A percentile compares a stretch with the other conserved stretches of the same genome.
These are phyloP conservation scores for Trichoderma sp. DNA, from an alignment of 2,329 filamentous ascomycete species.

Conservation along the genomic window DNA sequence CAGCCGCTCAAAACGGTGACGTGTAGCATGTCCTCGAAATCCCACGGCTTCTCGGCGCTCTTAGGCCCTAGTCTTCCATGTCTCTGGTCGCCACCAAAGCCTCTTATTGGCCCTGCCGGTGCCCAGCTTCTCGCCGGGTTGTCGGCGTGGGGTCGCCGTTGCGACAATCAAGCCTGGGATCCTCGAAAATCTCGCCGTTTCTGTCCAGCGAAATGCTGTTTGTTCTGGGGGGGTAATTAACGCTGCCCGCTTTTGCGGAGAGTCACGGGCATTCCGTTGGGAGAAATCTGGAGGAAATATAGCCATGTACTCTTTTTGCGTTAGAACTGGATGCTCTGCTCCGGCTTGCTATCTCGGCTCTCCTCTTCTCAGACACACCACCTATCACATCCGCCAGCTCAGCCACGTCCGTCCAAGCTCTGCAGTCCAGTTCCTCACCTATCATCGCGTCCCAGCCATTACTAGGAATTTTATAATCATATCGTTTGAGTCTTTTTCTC, in stretches of 20 bases:
- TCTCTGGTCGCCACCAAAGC: background rate
- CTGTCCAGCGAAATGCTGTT: background rate
- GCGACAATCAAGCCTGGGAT: background rate
- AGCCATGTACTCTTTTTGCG: background rate
- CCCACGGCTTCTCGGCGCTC: background rate
- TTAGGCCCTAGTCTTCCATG: background rate
- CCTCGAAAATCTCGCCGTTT: constrained; percentile 10
- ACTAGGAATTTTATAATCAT: background rate
- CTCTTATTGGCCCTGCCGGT: background rate
- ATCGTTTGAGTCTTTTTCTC: background rate
- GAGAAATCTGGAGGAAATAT: background rate
- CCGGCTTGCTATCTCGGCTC: background rate
- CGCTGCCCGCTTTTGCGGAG: constrained; percentile 6
- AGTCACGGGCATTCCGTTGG: background rate
- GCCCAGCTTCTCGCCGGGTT: background rate
- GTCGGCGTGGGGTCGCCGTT: constrained; percentile 20
- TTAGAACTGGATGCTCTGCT: background rate
- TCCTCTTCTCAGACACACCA: background rate
- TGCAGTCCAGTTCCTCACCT: background rate
- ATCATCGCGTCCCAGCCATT: background rate
- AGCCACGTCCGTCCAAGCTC: background rate
- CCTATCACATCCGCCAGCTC: constrained; percentile 17
- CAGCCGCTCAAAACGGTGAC: constrained; percentile 6
- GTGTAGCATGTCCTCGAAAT: constrained; percentile 3
- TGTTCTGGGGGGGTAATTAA: background rate